A percentile compares a stretch with the other conserved stretches of the same genome.
Evolutionary conservation across 208 protist genomes (phyloP).

Genomic region (Crithidia brevicula): DNA sequence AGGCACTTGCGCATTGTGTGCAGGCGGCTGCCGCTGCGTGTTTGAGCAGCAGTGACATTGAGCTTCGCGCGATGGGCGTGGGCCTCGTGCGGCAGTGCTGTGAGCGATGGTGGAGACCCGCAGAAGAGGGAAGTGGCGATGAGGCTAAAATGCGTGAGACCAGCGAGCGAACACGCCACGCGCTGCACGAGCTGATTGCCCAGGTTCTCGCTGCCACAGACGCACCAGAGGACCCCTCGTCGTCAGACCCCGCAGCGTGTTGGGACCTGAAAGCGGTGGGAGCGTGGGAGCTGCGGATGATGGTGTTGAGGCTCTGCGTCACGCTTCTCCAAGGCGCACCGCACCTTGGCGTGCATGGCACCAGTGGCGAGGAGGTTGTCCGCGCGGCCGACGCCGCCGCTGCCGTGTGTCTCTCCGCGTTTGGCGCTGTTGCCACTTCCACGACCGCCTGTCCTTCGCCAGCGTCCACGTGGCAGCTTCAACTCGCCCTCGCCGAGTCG

Average conservation of each 20-base stretch:
- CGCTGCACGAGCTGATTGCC: slow-evolving; percentile 4
- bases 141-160: too few relatives aligned
- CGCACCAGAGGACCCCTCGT: neutral
- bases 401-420: slow-evolving; percentile 20
- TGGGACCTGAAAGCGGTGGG: slow-evolving; percentile 10
- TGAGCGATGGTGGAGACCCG: slow-evolving; percentile 21
- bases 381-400: slow-evolving; percentile 12
- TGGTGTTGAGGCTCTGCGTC: slow-evolving; percentile 27
- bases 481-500: slow-evolving; percentile 15
- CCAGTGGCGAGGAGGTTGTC: neutral
- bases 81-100: slow-evolving; percentile 21
- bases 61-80: slow-evolving; percentile 20
- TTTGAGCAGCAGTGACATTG: slow-evolving; percentile 14
- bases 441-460: neutral
- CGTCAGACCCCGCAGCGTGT: slow-evolving; percentile 6
- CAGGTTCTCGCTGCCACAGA: neutral
- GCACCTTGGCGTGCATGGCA: too few relatives aligned
- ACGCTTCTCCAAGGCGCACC: too few relatives aligned
- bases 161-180: neutral
- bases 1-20: slow-evolving; percentile 22
- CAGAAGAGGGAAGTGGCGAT: neutral
- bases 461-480: slow-evolving; percentile 16
- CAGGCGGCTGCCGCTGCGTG: slow-evolving; percentile 7
- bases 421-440: neutral
- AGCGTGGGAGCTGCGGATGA: slow-evolving; percentile 41